Conservation (phyloP, 257 asterid genomes). For the Solanum okadae region DNA sequence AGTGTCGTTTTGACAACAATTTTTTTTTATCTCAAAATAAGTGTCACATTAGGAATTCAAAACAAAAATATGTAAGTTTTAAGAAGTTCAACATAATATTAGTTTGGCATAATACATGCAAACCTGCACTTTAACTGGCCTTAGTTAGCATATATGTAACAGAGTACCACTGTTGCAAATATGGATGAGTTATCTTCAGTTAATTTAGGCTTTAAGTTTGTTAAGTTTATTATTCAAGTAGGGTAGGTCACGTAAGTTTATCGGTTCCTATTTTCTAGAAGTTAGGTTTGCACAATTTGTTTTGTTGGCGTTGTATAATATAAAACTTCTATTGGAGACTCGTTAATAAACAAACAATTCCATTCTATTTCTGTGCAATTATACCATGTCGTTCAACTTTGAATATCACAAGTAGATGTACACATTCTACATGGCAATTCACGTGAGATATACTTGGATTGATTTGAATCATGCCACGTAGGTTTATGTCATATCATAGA, state of each 20-base stretch:
- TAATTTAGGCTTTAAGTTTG: background rate
- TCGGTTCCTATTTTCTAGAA: background rate
- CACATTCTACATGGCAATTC: too few relatives aligned
- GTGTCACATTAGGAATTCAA: background rate
- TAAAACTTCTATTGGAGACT: background rate
- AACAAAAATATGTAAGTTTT: background rate
- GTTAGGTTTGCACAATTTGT: background rate
- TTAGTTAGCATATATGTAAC: background rate
- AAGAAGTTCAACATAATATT: background rate
- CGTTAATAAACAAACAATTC: background rate
- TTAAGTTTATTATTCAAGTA: background rate
- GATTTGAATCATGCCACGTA: too few relatives aligned
- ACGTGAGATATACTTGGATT: too few relatives aligned
- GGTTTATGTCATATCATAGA: background rate
- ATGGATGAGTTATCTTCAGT: background rate
- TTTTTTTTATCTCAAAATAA: background rate
- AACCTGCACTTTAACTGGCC: rapidly evolving
- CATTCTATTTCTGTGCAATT: background rate
- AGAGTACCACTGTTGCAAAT: background rate
- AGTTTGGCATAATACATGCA: background rate
- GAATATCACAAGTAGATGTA: background rate
- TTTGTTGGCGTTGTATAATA: background rate
- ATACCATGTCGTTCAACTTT: background rate
- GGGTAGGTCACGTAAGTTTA: background rate
- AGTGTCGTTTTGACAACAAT: too few relatives aligned